phyloP scores from a whole-genome alignment of 2,329 filamentous ascomycete species.

The Aureobasidium vineae region DNA sequence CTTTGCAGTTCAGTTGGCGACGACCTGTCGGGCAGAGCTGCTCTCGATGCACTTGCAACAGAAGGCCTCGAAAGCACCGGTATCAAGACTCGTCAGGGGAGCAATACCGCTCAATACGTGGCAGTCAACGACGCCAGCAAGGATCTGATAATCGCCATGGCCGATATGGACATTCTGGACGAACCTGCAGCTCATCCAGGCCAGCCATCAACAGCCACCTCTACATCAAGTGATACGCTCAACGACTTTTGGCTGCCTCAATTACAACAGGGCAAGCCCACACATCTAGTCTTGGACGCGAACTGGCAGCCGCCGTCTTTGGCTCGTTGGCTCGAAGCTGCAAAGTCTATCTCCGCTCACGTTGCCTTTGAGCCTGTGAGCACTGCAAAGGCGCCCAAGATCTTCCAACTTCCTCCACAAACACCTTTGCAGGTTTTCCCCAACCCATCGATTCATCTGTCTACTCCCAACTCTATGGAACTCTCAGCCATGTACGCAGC shows the following conservation, averaged over 20 bases:
- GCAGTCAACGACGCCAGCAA: constrained; percentile 82
- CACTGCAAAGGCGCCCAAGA: constrained; percentile 67
- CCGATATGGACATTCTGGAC: constrained; percentile 85
- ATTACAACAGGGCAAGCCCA: constrained; percentile 58
- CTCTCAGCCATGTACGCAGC: constrained; percentile 73
- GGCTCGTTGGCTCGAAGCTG: constrained; percentile 64
- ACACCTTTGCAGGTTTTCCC: constrained; percentile 53
- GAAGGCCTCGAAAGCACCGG: constrained; percentile 64
- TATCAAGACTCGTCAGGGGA: constrained; percentile 56
- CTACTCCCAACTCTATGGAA: constrained; percentile 81
- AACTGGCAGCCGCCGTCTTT: constrained; percentile 75
- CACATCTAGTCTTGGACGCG: constrained; percentile 79
- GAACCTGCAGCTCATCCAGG: constrained; percentile 22
- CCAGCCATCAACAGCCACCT: constrained; percentile 19
- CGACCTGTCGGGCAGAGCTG: constrained; percentile 72
- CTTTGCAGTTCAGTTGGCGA: constrained; percentile 80
- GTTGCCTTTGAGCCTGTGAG: constrained; percentile 90
- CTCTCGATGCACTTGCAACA: constrained; percentile 63
- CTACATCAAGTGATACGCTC: constrained; percentile 52
- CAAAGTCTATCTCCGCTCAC: constrained; percentile 54
- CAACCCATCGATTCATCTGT: constrained; percentile 64
- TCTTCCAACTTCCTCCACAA: constrained; percentile 55
- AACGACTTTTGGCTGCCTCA: constrained; percentile 60
- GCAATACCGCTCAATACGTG: constrained; percentile 84
- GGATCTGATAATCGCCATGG: constrained; percentile 88